These are phyloP conservation scores for Syzygium jambos DNA, from an alignment of 345 rosid genomes.

Conservation along the genomic window DNA sequence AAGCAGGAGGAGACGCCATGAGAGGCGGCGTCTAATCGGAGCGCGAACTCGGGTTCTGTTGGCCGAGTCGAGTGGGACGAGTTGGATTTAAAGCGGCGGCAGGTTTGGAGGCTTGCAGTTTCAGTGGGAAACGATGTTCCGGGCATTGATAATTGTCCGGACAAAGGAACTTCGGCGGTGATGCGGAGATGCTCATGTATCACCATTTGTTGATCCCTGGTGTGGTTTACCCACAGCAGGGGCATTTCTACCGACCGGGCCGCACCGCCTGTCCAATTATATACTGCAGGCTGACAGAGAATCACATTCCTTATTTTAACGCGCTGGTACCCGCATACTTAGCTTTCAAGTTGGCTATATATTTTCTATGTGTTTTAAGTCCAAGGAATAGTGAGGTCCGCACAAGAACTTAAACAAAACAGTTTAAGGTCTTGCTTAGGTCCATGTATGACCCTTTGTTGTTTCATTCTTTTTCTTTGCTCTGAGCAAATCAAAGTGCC, in stretches of 20 bases:
- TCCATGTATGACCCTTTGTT: no score
- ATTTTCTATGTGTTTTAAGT: no score
- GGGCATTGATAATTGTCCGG: background rate
- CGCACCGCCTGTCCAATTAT: no score
- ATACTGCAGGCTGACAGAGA: no score
- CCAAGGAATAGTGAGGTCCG: rapidly evolving
- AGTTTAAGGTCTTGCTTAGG: no score
- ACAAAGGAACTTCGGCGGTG: background rate
- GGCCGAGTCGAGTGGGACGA: background rate
- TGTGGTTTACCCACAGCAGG: no score
- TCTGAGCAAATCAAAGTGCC: background rate
- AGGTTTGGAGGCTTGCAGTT: background rate
- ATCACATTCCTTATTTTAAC: no score
- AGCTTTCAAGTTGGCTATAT: no score
- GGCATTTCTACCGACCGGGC: no score
- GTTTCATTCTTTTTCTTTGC: background rate
- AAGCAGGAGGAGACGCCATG: background rate
- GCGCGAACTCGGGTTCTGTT: background rate
- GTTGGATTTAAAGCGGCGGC: background rate
- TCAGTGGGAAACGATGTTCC: background rate
- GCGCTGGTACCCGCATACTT: no score
- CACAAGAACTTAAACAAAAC: no score
- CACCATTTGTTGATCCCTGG: no score
- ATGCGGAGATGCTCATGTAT: background rate
- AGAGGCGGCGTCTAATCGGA: background rate